phyloP scores from a whole-genome alignment of 163 green algal species.

The Chlamydomonas reinhardtii region DNA sequence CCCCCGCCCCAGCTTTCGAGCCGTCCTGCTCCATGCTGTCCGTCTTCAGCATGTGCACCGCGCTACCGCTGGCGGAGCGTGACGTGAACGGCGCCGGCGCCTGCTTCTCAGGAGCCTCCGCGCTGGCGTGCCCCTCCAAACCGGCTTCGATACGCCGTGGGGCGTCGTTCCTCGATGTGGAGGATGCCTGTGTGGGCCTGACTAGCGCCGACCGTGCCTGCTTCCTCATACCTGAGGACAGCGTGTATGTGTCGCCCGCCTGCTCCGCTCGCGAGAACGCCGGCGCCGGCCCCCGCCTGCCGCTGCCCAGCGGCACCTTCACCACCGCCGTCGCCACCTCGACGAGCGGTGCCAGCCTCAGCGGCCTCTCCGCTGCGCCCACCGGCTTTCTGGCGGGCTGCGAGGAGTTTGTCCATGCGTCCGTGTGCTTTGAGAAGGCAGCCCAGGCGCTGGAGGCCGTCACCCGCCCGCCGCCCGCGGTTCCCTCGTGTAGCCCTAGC shows the following conservation, averaged over 20 bases:
- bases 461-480: neutral
- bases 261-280: too few relatives aligned
- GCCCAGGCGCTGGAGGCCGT: constrained; percentile 34
- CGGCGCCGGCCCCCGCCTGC: neutral
- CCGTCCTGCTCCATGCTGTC: too few relatives aligned
- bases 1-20: too few relatives aligned
- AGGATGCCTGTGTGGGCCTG: constrained; percentile 20
- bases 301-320: neutral
- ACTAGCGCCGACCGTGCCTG: neutral
- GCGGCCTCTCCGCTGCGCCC: too few relatives aligned
- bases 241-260: neutral
- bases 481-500: neutral
- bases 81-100: too few relatives aligned
- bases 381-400: too few relatives aligned
- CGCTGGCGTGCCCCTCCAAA: neutral
- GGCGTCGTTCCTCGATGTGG: constrained; percentile 30
- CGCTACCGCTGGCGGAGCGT: too few relatives aligned
- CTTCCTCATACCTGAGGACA: constrained; percentile 47
- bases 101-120: too few relatives aligned
- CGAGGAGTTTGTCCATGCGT: constrained; percentile 6
- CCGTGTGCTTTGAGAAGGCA: constrained; percentile 29
- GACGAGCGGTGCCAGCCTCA: too few relatives aligned
- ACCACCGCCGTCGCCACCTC: too few relatives aligned
- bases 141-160: neutral
- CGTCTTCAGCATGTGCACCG: too few relatives aligned